Evolutionary conservation across 495 filamentous ascomycete genomes (phyloP), one percentile per base, ranked within the genome.

Genomic region (Xylaria sp.): DNA sequence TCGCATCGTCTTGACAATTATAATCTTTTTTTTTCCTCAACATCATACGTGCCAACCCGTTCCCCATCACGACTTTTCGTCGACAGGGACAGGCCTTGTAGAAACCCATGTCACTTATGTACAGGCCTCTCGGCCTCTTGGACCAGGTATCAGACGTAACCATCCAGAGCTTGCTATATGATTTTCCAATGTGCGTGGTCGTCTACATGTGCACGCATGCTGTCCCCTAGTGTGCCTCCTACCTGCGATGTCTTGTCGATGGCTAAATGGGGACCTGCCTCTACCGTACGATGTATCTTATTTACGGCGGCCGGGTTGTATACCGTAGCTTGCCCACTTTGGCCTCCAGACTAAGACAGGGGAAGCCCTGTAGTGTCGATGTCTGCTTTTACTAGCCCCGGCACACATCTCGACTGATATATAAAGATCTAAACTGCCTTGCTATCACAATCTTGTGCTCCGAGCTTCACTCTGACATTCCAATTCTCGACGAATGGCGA

Each of bases 241-340:
- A 31, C 65, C 37, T 12, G 15, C 50, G 48, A 37, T 24, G 35
- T 58, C 15, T 59, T 26, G 66, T 68, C 35, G 43, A 68, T 61
- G 66, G 66, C 21, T 61, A 61, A 67, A 68, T 68, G 19, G 40
- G 40, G 52, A 29, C 66, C 66, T 68, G 53, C 55, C 12, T 68
- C 52, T 46, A 61, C 52, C 55, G 66, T 68, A 68, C 37, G 66
- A 61, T 68, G 66, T 55, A 67, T 67, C 46, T 48, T 43, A 21
- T 21, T 53, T 61, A 61, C 53, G 33, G 12, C 12, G 9, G 46
- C 64, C 21, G n/a, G 35, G 33, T 43, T 50, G 64, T 44, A 68
- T 43, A 68, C 66, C 40, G 66, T 48, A 68, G 43, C 55, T 44
- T 59, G 66, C 53, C 66, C 66, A 68, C 66, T 61, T n/a, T 19